Evolutionary conservation across 192 early-diverging fungal species (phyloP), one percentile per base, ranked within the genome.

Genomic region (Obelidium mucronatum): DNA sequence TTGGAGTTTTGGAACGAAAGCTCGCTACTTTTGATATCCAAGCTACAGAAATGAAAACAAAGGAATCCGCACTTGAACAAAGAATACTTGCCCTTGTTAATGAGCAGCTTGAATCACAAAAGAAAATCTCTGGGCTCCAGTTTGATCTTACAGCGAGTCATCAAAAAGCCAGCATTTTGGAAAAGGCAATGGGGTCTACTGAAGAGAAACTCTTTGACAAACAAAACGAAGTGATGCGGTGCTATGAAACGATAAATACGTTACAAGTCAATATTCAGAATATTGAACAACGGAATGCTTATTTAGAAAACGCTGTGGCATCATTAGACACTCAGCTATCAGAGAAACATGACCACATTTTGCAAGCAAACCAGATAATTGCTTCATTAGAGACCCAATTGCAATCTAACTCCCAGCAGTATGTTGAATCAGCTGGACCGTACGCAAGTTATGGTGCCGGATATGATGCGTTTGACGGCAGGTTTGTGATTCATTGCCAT

Each of bases 291-390:
- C 39, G 66, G 17, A 51, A 42, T 26, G 39, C 24, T 17, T 67
- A 28, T 30, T 67, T 51, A 17, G 66, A 67, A 67, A n/a, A 30
- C 30, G 44, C 66, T 13, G 66, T 67, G 24, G 40, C 40, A 51
- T 13, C 51, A n/a, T 37, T 72, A 2, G 69, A 72, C 69, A 30
- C 53, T 0, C 69, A 72, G 30, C 26, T 72, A 39, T 31, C 69
- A 31, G 69, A 72, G 36, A 72, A 72, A 58, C 69, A 72, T 58
- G 35, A 42, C n/a, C 69, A 72, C 39, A 42, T 72, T 22, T 37
- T 72, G 31, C 69, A 72, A 36, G 52, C 55, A 6, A 54, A 59
- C 24, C 15, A 72, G 36, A 58, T 72, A 19, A 72, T 58, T 58
- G 51, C 52, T 31, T 54, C 69, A 2, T 42, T 72, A 22, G 31